These are phyloP conservation scores for Chloropicon primus DNA, from an alignment of 139 green algal genomes.

Conservation along the genomic window DNA sequence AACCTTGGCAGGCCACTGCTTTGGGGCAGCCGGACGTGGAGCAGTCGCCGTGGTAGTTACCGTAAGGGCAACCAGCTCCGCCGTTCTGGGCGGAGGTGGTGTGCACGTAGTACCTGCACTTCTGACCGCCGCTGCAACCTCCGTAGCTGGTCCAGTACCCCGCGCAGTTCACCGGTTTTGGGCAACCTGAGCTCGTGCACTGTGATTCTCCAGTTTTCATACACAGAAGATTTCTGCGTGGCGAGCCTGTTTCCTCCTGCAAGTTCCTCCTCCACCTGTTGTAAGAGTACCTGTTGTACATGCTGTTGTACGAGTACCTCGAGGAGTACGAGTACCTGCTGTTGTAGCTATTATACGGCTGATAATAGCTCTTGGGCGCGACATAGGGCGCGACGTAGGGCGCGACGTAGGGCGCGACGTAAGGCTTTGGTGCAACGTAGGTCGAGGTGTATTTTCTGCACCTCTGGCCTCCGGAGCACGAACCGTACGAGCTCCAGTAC, in stretches of 20 bases:
- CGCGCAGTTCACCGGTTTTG: neutral
- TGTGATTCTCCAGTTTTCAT: neutral
- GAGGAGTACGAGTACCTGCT: no score
- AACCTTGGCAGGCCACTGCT: neutral
- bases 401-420: neutral
- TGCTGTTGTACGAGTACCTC: no score
- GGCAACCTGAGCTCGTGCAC: neutral
- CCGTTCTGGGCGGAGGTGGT: neutral
- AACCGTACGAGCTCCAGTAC: neutral
- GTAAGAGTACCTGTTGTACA: no score
- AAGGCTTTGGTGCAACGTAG: neutral
- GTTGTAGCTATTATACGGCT: no score
- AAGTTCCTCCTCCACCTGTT: neutral
- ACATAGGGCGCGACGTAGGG: no score
- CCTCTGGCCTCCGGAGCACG: neutral
- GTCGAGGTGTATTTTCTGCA: neutral
- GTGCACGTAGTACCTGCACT: neutral
- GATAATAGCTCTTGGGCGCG: no score
- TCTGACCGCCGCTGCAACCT: neutral
- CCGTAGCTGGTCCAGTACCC: neutral
- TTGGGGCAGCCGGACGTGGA: neutral
- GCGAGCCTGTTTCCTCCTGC: neutral
- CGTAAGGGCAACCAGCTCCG: neutral
- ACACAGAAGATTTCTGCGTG: neutral
- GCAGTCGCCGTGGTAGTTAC: neutral